phyloP scores from a whole-genome alignment of 1,284 basidiomycete species.

The Rhodotorula sp. region DNA sequence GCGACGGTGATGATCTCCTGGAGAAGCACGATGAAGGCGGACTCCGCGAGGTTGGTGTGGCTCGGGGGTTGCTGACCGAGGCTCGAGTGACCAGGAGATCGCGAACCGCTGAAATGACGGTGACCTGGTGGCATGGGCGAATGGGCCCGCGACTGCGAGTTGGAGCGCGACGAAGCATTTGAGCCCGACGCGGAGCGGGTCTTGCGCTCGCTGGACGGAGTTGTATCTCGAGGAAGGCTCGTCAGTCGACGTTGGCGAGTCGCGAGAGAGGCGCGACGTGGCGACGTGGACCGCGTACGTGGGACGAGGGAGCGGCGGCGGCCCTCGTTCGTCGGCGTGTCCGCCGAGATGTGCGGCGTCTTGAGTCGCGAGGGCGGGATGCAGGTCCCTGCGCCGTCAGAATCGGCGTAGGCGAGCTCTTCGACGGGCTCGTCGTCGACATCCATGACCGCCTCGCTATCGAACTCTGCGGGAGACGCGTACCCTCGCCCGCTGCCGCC shows the following conservation, averaged over 20 bases:
- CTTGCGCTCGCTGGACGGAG: neutral
- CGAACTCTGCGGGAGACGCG: constrained; percentile 14
- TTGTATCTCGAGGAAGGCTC: constrained; percentile 18
- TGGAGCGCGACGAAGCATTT: constrained; percentile 81
- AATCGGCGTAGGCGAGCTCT: constrained; percentile 30
- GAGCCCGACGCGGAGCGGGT: constrained; percentile 39
- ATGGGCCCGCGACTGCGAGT: constrained; percentile 75
- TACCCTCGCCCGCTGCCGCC: neutral
- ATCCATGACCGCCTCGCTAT: constrained; percentile 31
- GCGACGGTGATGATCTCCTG: constrained; percentile 92
- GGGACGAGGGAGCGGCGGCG: constrained; percentile 9
- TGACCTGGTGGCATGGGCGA: constrained; percentile 80
- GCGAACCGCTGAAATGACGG: constrained; percentile 48
- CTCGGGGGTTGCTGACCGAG: neutral
- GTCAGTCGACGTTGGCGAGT: constrained; percentile 34
- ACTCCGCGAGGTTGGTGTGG: constrained; percentile 45
- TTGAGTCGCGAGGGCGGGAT: constrained; percentile 43
- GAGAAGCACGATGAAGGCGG: constrained; percentile 84
- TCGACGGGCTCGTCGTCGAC: constrained; percentile 21
- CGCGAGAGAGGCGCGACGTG: constrained; percentile 30
- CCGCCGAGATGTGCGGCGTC: constrained; percentile 18
- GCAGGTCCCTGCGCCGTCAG: constrained; percentile 38
- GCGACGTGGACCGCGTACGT: constrained; percentile 14
- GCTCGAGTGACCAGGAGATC: constrained; percentile 21
- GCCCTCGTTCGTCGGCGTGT: neutral